Percentiles rank a stretch among this genome's conserved stretches.
phyloP scores from a whole-genome alignment of 2,329 filamentous ascomycete genomes.

The Claviceps sp. region DNA sequence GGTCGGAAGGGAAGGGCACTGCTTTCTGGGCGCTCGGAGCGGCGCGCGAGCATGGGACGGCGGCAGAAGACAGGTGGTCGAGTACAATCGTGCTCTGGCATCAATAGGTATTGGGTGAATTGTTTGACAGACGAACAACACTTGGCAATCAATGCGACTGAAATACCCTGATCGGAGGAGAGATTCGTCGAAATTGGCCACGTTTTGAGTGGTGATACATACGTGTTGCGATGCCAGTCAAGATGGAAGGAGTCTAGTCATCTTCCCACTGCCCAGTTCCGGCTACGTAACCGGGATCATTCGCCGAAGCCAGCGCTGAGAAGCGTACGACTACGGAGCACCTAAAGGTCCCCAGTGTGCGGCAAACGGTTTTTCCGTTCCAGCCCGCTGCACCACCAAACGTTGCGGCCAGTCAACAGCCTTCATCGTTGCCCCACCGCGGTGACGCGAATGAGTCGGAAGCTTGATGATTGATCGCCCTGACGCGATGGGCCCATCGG shows the following conservation, averaged over 20 bases:
- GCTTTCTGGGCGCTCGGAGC: not conserved
- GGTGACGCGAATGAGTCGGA: conserved; percentile 13
- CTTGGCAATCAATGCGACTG: no score
- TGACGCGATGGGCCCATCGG: conserved; percentile 5
- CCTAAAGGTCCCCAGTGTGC: not conserved
- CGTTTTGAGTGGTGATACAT: no score
- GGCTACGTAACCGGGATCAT: no score
- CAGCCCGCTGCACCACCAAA: no score
- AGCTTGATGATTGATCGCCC: conserved; percentile 7
- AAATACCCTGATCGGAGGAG: no score
- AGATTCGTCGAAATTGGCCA: no score
- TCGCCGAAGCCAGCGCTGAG: no score
- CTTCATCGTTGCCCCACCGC: not conserved
- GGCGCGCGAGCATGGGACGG: not conserved
- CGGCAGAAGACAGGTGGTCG: not conserved
- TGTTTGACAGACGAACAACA: no score
- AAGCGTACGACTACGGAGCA: not conserved
- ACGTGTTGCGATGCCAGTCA: no score
- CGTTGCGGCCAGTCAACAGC: not conserved
- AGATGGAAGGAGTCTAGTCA: no score
- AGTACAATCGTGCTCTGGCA: not conserved
- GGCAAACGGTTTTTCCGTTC: conserved; percentile 10
- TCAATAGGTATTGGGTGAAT: not conserved
- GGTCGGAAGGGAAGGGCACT: not conserved
- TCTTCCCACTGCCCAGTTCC: no score